phyloP scores from a whole-genome alignment of 1,284 basidiomycete species.

The Hemileia vastatrix region DNA sequence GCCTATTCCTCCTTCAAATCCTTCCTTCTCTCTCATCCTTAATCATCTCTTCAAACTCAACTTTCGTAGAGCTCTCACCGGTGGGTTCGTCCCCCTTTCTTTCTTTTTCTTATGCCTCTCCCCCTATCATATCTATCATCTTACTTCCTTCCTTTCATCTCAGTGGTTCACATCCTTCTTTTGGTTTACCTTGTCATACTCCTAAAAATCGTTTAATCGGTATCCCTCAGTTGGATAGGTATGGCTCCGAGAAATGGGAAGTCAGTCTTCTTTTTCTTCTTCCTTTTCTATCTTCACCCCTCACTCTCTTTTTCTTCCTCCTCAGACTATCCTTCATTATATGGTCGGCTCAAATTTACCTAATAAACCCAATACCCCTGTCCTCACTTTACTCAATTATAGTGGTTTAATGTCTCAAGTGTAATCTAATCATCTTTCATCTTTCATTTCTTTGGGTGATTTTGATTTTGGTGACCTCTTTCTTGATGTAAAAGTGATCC shows the following conservation, averaged over 20 bases:
- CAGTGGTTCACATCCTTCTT: slow-evolving; percentile 80
- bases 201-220: slow-evolving; percentile 50
- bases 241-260: slow-evolving; percentile 91
- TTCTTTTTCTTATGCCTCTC: background rate
- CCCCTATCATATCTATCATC: slow-evolving; percentile 20
- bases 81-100: slow-evolving; percentile 57
- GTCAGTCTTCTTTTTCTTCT: slow-evolving; percentile 47
- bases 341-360: slow-evolving; percentile 71
- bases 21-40: slow-evolving; percentile 47
- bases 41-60: slow-evolving; percentile 69
- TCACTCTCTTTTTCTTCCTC: background rate
- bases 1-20: background rate
- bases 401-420: slow-evolving; percentile 71
- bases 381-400: slow-evolving; percentile 68
- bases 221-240: slow-evolving; percentile 64
- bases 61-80: slow-evolving; percentile 77
- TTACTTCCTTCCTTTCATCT: background rate
- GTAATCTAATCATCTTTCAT: slow-evolving; percentile 21
- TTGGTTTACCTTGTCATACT: slow-evolving; percentile 69
- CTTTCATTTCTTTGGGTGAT: slow-evolving; percentile 34
- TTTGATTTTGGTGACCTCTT: slow-evolving; percentile 23
- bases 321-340: slow-evolving; percentile 87
- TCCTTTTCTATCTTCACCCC: background rate
- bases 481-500: slow-evolving; percentile 5
- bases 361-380: slow-evolving; percentile 64